Conservation (phyloP, 768 basidiomycete species). For the Wakefieldia striispora region DNA sequence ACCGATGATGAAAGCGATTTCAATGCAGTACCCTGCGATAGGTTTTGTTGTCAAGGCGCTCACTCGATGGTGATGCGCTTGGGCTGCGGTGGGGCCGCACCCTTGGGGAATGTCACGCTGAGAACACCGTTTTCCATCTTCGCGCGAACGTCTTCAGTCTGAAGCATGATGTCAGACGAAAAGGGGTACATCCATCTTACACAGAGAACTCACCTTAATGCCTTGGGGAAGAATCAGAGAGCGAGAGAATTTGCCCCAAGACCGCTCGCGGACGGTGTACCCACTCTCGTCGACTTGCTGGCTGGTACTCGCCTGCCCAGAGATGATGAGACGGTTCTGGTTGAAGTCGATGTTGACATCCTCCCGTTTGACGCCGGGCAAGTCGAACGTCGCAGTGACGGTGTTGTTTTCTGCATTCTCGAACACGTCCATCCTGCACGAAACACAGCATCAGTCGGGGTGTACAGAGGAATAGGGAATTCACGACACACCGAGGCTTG, state of each 20-base stretch:
- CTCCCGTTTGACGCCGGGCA: conserved; percentile 53
- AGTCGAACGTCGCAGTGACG: conserved; percentile 55
- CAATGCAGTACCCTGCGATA: too few species aligned
- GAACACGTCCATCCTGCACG: conserved; percentile 51
- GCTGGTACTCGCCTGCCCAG: conserved; percentile 43
- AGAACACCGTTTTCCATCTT: conserved; percentile 50
- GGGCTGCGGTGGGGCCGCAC: conserved; percentile 38
- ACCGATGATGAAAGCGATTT: too few species aligned
- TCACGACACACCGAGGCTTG: conserved; percentile 31
- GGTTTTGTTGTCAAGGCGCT: neutral
- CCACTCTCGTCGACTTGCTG: conserved; percentile 34
- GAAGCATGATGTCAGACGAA: neutral
- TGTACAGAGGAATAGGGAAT: neutral
- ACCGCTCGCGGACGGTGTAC: conserved; percentile 42
- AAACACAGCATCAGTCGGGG: neutral
- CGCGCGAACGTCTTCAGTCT: conserved; percentile 39
- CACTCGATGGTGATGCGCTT: conserved; percentile 40
- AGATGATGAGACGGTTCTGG: conserved; percentile 47
- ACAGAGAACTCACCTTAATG: conserved; percentile 37
- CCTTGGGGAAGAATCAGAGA: conserved; percentile 47
- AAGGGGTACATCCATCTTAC: neutral
- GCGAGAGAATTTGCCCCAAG: conserved; percentile 47
- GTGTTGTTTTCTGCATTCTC: conserved; percentile 45
- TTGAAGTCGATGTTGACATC: conserved; percentile 52
- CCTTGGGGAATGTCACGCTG: conserved; percentile 52